Evolutionary conservation across 208 protist genomes (phyloP), one percentile per base, ranked within the genome.

Genomic region (Histomonas meleagridis): DNA sequence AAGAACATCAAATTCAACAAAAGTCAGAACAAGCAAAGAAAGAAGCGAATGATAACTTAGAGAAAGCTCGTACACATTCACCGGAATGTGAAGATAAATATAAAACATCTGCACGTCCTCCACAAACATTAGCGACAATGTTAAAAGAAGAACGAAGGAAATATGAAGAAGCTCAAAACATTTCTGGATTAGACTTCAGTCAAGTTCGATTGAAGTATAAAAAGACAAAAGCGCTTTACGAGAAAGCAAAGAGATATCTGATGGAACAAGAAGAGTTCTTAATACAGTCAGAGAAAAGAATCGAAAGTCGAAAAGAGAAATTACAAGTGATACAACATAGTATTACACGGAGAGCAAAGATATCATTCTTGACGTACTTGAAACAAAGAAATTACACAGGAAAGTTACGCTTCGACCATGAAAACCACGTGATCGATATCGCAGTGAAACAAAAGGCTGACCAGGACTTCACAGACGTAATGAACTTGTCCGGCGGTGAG

Each of bases 151-250:
- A 86, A 55, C 21, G 26, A 35, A 46, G 55, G 46, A 86, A 86
- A 86, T 86, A 86, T n/a, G 76, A 86, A 49, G 76, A 55, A 51
- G 76, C 76, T 21, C 76, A 86, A 55, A 86, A 55, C 4, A 55
- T 49, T 2, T 51, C 43, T 38, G 76, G 76, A 0, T 28, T 86
- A 9, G 76, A 86, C 38, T 86, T 86, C 46, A 40, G 18, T 38
- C n/a, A 51, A 49, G 32, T 86, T 86, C 23, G 76, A n/a, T 7
- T 32, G 9, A 18, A 51, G 55, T 86, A 43, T 35, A n/a, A 51
- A 18, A 55, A 51, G 32, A 86, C 38, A 18, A 86, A 86, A 46
- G n/a, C 14, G 28, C 40, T 57, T 57, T 40, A 55, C 7, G 40
- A 86, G 28, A 46, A 86, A n/a, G 76, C 76, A 18, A n/a, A 32